These are phyloP conservation scores for Botryosphaeria agaves DNA, from an alignment of 2,329 filamentous ascomycete genomes.

Conservation along the genomic window DNA sequence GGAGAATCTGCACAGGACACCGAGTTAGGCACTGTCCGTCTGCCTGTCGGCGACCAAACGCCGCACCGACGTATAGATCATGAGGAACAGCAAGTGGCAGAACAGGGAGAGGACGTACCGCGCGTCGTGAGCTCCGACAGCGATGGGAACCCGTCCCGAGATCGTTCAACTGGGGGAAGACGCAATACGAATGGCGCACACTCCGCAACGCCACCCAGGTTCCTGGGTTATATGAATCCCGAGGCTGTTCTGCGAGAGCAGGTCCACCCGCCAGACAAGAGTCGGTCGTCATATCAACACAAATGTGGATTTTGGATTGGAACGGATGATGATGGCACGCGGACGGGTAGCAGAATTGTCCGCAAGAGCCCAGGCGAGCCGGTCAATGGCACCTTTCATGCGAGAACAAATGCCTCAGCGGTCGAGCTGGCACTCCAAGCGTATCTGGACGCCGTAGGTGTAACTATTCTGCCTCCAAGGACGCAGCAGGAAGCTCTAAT, in stretches of 20 bases:
- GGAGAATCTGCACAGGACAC: slow-evolving; percentile 10
- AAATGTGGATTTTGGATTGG: slow-evolving; percentile 17
- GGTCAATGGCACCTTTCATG: too few species aligned
- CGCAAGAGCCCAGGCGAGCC: slow-evolving; percentile 8
- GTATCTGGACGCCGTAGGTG: slow-evolving; percentile 19
- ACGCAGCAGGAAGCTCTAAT: slow-evolving; percentile 20
- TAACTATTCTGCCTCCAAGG: slow-evolving; percentile 16
- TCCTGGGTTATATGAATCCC: slow-evolving; percentile 28
- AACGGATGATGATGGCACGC: slow-evolving; percentile 11
- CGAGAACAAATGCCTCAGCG: too few species aligned
- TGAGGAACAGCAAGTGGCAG: too few species aligned
- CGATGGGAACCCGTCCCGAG: not conserved
- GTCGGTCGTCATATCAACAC: slow-evolving; percentile 9
- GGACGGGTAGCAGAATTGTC: slow-evolving; percentile 2
- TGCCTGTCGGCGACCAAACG: slow-evolving; percentile 1
- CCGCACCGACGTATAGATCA: not conserved
- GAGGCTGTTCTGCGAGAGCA: slow-evolving; percentile 28
- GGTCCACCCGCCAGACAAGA: slow-evolving; percentile 8
- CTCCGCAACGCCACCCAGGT: slow-evolving; percentile 19
- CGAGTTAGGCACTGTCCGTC: not conserved
- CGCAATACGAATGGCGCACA: slow-evolving; percentile 3
- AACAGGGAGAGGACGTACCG: too few species aligned
- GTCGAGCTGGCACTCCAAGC: slow-evolving; percentile 15
- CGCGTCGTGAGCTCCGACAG: too few species aligned
- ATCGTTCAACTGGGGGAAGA: not conserved